Conservation (phyloP, 2,329 filamentous ascomycete genomes). For the Apiospora hydei region DNA sequence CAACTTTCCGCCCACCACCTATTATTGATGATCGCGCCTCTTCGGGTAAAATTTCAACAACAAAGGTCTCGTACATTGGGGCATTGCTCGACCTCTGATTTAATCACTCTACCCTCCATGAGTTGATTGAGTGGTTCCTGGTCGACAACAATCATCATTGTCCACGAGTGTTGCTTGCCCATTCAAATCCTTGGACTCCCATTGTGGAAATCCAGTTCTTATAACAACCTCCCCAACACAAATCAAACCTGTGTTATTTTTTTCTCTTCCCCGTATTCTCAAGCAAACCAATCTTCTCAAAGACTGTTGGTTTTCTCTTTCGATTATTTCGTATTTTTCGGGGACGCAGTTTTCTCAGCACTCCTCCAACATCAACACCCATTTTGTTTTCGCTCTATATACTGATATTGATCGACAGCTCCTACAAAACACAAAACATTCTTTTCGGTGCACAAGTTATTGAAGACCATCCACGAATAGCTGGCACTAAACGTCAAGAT, state of each 20-base stretch:
- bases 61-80: neutral
- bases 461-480: conserved; percentile 36
- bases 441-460: conserved; percentile 31
- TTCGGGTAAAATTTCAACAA: neutral
- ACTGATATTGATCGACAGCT: conserved; percentile 15
- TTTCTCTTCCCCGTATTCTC: neutral
- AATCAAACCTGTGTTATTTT: conserved; percentile 2
- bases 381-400: neutral
- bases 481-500: conserved; percentile 42
- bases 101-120: conserved; percentile 22
- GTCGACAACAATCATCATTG: conserved; percentile 9
- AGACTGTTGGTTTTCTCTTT: conserved; percentile 7
- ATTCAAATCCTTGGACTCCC: neutral
- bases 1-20: conserved; percentile 5
- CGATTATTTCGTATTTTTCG: neutral
- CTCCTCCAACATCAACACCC: neutral
- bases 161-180: neutral
- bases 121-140: neutral
- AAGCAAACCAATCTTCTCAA: neutral
- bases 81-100: conserved; percentile 14
- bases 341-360: neutral
- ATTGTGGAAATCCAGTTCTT: neutral
- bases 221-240: conserved; percentile 11
- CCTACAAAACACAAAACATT: conserved; percentile 28
- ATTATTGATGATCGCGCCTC: conserved; percentile 7